These are phyloP conservation scores for Striga asiatica DNA, from an alignment of 257 asterid species.

Conservation along the genomic window DNA sequence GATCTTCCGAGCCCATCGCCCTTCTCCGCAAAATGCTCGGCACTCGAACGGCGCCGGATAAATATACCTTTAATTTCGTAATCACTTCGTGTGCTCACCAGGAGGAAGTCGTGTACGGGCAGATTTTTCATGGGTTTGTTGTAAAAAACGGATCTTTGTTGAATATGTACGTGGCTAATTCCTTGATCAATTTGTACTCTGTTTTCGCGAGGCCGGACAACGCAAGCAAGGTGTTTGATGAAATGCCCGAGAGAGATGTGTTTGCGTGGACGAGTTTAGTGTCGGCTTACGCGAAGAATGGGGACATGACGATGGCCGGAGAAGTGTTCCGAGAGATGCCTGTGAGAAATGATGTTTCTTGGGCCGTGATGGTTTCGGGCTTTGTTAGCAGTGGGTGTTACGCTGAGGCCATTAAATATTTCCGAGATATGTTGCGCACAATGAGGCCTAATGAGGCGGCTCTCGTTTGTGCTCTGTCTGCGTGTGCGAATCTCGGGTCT, in stretches of 20 bases:
- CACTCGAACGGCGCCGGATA: conserved; percentile 36
- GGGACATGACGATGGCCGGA: conserved; percentile 40
- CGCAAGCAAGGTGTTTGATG: conserved; percentile 44
- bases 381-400: conserved; percentile 40
- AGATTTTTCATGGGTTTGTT: conserved; percentile 42
- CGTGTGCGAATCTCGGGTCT: conserved; percentile 76
- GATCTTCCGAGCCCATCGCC: conserved; percentile 32
- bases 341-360: conserved; percentile 58
- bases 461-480: conserved; percentile 71
- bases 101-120: conserved; percentile 28
- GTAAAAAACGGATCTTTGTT: conserved; percentile 28
- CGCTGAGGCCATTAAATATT: conserved; percentile 38
- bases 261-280: conserved; percentile 68
- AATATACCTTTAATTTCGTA: conserved; percentile 51
- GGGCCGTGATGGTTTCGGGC: conserved; percentile 70
- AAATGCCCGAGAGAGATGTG: conserved; percentile 57
- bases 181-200: conserved; percentile 44
- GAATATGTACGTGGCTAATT: conserved; percentile 47
- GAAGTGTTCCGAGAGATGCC: conserved; percentile 45
- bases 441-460: conserved; percentile 62
- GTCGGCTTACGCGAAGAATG: conserved; percentile 43
- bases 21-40: conserved; percentile 40
- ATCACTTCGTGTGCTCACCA: conserved; percentile 60
- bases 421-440: conserved; percentile 35
- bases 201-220: conserved; percentile 29